These are phyloP conservation scores for Fomitopsis pinicola DNA, from an alignment of 1,284 basidiomycete genomes.

Conservation along the genomic window DNA sequence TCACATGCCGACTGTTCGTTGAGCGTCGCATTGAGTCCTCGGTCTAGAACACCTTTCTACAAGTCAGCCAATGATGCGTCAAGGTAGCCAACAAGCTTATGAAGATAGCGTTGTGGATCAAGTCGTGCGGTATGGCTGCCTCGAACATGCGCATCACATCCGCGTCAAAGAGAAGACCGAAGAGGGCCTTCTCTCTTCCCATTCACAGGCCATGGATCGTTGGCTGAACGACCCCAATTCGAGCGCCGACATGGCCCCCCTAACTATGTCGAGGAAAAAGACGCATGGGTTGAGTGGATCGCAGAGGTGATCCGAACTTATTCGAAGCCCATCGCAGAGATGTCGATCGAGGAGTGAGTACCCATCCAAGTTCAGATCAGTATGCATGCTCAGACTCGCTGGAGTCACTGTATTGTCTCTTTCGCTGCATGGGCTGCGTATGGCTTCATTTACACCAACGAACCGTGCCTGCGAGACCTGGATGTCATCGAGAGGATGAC, in stretches of 20 bases:
- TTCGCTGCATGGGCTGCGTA: neutral
- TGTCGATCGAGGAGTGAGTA: neutral
- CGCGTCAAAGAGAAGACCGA: neutral
- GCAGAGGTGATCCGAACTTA: neutral
- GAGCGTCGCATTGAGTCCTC: no score
- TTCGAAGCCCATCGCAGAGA: neutral
- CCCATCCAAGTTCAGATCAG: neutral
- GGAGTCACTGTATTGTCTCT: neutral
- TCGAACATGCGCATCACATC: neutral
- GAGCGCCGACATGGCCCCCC: no score
- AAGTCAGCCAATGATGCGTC: neutral
- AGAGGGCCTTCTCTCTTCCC: neutral
- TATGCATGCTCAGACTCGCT: neutral
- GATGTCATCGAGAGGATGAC: neutral
- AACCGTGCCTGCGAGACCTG: neutral
- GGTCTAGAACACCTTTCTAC: no score
- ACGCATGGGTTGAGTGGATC: neutral
- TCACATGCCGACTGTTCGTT: no score
- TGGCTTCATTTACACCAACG: neutral
- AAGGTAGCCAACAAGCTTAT: neutral
- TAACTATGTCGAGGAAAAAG: neutral
- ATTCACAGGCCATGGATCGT: neutral
- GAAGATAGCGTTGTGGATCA: neutral
- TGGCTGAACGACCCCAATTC: neutral
- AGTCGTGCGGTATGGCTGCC: neutral